Conservation (phyloP, 2,329 filamentous ascomycete species). For the Penicillium sclerotiorum region DNA sequence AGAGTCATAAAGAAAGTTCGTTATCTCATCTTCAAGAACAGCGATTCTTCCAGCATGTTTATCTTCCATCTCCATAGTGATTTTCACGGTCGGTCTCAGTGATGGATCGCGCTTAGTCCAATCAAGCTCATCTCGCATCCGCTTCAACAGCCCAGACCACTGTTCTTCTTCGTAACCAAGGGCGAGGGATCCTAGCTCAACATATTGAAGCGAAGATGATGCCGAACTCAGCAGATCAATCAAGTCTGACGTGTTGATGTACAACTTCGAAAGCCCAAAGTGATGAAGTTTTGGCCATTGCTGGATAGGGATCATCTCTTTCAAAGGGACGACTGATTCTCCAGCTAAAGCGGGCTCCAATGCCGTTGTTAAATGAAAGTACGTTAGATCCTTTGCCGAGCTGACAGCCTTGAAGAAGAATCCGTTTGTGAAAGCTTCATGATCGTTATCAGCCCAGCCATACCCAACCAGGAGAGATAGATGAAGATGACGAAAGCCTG, state of each 20-base stretch:
- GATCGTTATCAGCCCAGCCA: background rate
- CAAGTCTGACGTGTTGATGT: slow-evolving; percentile 5
- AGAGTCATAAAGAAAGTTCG: slow-evolving; percentile 11
- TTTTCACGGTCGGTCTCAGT: slow-evolving; percentile 7
- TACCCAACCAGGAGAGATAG: slow-evolving; percentile 3
- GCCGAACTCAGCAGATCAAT: slow-evolving; percentile 3
- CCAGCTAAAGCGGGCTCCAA: background rate
- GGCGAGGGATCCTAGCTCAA: slow-evolving; percentile 3
- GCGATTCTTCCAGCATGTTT: slow-evolving; percentile 3
- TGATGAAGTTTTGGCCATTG: slow-evolving; percentile 12
- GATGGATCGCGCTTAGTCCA: slow-evolving; percentile 6
- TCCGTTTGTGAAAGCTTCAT: slow-evolving; percentile 6
- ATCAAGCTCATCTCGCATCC: slow-evolving; percentile 10
- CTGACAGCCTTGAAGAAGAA: slow-evolving; percentile 5
- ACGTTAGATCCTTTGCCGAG: slow-evolving; percentile 4
- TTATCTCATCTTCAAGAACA: slow-evolving; percentile 7
- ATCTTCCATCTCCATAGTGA: background rate
- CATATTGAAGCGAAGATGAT: slow-evolving; percentile 3
- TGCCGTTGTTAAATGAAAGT: slow-evolving; percentile 5
- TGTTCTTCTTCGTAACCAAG: slow-evolving; percentile 3
- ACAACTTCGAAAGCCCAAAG: slow-evolving; percentile 7
- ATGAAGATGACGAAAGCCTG: slow-evolving; percentile 12
- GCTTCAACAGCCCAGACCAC: slow-evolving; percentile 4
- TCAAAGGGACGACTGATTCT: slow-evolving; percentile 2
- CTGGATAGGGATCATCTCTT: slow-evolving; percentile 9